phyloP scores from a whole-genome alignment of 2,329 filamentous ascomycete species.

The Penicillium freii region DNA sequence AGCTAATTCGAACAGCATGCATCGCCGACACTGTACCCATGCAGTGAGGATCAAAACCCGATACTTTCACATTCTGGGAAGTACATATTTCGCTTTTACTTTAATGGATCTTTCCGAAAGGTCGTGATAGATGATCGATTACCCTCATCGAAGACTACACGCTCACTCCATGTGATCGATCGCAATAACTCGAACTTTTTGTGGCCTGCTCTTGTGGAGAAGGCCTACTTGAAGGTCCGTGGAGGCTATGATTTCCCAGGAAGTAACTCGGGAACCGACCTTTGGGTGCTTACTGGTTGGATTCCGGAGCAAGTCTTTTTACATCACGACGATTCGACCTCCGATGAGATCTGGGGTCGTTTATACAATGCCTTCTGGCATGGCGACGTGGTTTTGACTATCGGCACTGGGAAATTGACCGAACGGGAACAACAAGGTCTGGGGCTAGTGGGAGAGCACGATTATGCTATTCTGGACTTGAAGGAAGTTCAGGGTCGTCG shows the following conservation, averaged over 20 bases:
- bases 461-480: constrained; percentile 87
- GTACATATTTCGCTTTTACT: constrained; percentile 88
- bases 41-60: constrained; percentile 61
- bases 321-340: constrained; percentile 77
- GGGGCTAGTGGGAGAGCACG: constrained; percentile 84
- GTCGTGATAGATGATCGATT: constrained; percentile 88
- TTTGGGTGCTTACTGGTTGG: constrained; percentile 93
- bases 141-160: constrained; percentile 68
- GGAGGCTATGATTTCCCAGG: constrained; percentile 97
- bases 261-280: constrained; percentile 92
- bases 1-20: constrained; percentile 56
- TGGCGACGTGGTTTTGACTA: constrained; percentile 80
- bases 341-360: constrained; percentile 73
- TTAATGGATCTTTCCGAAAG: constrained; percentile 87
- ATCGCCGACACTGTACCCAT: constrained; percentile 71
- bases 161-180: constrained; percentile 83
- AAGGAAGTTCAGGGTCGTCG: constrained; percentile 61
- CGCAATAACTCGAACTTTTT: constrained; percentile 75
- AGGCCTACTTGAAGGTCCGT: constrained; percentile 91
- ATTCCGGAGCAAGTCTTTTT: constrained; percentile 94
- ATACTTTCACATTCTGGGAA: constrained; percentile 73
- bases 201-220: constrained; percentile 92
- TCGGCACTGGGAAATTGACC: constrained; percentile 83
- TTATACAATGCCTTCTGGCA: constrained; percentile 71
- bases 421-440: constrained; percentile 72